These are phyloP conservation scores for Aphanomyces cochlioides DNA, from an alignment of 352 stramenopile species.

Conservation along the genomic window DNA sequence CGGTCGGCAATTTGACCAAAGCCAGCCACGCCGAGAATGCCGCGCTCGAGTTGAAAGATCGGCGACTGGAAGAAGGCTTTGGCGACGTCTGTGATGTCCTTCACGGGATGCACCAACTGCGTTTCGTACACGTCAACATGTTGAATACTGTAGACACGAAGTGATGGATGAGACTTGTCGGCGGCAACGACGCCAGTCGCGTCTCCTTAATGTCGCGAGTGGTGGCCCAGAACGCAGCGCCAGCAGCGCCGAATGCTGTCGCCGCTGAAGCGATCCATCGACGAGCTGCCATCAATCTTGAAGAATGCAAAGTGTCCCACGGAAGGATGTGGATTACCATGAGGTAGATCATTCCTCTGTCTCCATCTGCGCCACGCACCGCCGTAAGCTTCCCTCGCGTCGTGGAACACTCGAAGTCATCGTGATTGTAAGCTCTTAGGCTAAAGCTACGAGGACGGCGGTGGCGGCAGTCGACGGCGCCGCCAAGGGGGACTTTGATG, in stretches of 20 bases:
- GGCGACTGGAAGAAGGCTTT: slow-evolving; percentile 21
- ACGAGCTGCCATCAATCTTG: no score
- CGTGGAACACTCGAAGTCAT: no score
- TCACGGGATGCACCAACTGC: background rate
- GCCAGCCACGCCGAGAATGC: background rate
- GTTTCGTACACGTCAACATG: slow-evolving; percentile 17
- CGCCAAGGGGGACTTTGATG: background rate
- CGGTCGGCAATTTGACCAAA: slow-evolving; percentile 16
- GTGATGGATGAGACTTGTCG: background rate
- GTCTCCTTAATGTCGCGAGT: background rate
- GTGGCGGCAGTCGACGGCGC: background rate
- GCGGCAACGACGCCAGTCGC: background rate
- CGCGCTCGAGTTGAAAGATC: slow-evolving; percentile 28
- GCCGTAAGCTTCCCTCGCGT: no score
- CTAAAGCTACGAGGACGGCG: no score
- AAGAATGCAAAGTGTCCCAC: no score
- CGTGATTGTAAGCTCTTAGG: no score
- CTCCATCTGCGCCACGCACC: no score
- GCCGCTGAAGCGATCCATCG: background rate
- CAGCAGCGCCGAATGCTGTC: background rate
- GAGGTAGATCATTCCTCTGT: no score
- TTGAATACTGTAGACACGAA: background rate
- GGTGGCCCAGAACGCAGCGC: background rate
- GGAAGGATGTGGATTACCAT: no score
- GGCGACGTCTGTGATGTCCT: background rate